Conservation (phyloP, 352 stramenopile genomes). For the Phytopythium litorale region DNA sequence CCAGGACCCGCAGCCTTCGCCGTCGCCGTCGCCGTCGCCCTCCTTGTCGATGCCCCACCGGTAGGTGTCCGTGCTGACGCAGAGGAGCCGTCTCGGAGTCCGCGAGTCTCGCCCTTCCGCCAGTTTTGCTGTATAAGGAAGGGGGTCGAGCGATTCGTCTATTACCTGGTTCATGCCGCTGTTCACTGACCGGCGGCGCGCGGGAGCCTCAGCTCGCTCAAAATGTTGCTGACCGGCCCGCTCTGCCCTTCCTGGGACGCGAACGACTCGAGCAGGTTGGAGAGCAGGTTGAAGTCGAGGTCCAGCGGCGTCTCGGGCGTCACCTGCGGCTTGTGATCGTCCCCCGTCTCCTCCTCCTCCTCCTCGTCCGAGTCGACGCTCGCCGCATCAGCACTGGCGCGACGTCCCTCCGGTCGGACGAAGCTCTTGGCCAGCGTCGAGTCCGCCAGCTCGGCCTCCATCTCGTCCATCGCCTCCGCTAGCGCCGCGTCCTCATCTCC, state of each 20-base stretch:
- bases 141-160: background rate
- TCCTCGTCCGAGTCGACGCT: slow-evolving; percentile 12
- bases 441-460: slow-evolving; percentile 60
- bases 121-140: background rate
- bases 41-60: background rate
- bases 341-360: background rate
- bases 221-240: slow-evolving; percentile 72
- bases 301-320: slow-evolving; percentile 51
- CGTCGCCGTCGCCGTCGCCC: background rate
- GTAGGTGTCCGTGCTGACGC: background rate
- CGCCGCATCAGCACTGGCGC: slow-evolving; percentile 13
- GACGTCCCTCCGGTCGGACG: slow-evolving; percentile 7
- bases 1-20: background rate
- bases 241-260: slow-evolving; percentile 69
- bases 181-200: background rate
- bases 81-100: background rate
- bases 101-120: background rate
- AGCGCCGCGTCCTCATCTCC: slow-evolving; percentile 38
- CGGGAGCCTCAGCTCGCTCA: slow-evolving; percentile 53
- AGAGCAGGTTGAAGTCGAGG: slow-evolving; percentile 80
- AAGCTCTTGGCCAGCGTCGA: slow-evolving; percentile 66
- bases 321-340: background rate
- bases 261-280: slow-evolving; percentile 79
- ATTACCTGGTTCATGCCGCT: background rate
- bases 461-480: slow-evolving; percentile 63